phyloP scores from a whole-genome alignment of 2,329 filamentous ascomycete species.

The Cytospora piceicola region DNA sequence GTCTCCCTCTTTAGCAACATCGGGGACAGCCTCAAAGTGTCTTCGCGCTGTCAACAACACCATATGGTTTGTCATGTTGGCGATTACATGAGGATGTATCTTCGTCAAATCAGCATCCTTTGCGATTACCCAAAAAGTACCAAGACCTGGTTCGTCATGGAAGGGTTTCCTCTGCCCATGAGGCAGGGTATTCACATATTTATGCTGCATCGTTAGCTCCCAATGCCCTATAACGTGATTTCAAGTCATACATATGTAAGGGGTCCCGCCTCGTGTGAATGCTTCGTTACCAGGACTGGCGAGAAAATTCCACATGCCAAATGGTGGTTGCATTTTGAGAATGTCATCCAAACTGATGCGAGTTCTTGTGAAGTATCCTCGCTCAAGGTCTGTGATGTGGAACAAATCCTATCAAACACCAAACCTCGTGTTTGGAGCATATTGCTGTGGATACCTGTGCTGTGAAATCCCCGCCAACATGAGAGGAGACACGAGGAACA shows the following conservation, averaged over 20 bases:
- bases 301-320: neutral
- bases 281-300: neutral
- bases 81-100: neutral
- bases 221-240: neutral
- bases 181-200: too few species aligned
- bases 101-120: neutral
- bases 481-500: neutral
- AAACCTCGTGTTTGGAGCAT: neutral
- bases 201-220: neutral
- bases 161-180: too few species aligned
- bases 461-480: neutral
- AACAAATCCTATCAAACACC: neutral
- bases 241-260: too few species aligned
- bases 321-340: neutral
- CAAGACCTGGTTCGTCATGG: neutral
- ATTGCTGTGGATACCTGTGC: neutral
- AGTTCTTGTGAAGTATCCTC: neutral
- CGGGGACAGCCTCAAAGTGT: neutral
- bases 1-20: neutral
- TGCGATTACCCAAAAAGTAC: too few species aligned
- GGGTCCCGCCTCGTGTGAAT: too few species aligned
- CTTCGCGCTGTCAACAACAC: neutral
- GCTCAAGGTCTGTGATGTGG: neutral
- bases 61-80: neutral
- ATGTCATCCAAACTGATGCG: neutral